These are phyloP conservation scores for Eimeria falciformis DNA, from an alignment of 169 alveolate genomes.

Conservation along the genomic window DNA sequence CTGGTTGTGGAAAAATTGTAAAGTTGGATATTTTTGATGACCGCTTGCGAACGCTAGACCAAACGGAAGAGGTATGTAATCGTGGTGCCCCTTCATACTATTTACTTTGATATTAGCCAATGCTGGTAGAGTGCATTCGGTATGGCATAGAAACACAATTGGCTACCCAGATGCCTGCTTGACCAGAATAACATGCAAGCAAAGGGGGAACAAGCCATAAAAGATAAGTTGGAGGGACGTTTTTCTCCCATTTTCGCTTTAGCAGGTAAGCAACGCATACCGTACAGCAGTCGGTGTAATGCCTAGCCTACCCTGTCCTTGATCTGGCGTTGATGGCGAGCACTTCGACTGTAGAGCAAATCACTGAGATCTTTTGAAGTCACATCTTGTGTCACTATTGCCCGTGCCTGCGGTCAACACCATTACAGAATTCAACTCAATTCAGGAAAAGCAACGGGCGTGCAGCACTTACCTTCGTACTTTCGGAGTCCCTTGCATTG, in stretches of 20 bases:
- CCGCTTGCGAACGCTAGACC: constrained; percentile 76
- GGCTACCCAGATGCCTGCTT: not conserved
- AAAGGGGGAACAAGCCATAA: constrained; percentile 70
- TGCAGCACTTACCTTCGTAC: constrained; percentile 76
- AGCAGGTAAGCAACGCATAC: constrained; percentile 53
- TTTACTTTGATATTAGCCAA: no score
- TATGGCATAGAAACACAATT: no score
- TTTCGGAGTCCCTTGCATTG: constrained; percentile 79
- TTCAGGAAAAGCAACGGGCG: constrained; percentile 65
- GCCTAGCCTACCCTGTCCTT: no score
- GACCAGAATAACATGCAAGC: constrained; percentile 53
- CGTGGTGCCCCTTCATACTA: not conserved
- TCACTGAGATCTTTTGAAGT: no score
- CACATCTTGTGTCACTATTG: no score
- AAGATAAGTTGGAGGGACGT: constrained; percentile 64
- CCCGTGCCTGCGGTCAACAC: no score
- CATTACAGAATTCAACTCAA: constrained; percentile 67
- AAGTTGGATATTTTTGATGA: constrained; percentile 72
- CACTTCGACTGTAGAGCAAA: no score
- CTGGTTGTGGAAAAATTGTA: constrained; percentile 75
- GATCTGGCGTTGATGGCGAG: no score
- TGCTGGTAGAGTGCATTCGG: no score
- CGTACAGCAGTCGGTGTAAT: no score
- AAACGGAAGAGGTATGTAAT: constrained; percentile 67
- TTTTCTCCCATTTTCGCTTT: constrained; percentile 77